Evolutionary conservation across 257 asterid genomes (phyloP).

Genomic region (Cordia subcordata): DNA sequence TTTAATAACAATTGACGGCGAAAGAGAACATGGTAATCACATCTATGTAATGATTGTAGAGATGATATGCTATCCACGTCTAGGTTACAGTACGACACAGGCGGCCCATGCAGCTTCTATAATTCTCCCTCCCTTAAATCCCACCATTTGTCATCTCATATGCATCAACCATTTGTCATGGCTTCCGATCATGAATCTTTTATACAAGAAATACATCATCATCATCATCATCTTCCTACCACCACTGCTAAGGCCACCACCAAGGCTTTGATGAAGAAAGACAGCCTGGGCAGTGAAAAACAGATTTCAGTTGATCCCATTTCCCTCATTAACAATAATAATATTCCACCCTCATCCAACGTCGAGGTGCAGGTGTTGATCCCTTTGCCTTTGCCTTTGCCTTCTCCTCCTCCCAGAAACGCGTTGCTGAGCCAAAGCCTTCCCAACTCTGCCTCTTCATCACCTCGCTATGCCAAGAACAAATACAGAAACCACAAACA

Average conservation of each 20-base stretch:
- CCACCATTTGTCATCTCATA: not conserved
- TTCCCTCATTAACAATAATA: too few relatives aligned
- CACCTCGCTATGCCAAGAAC: slow-evolving; percentile 41
- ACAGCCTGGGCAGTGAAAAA: slow-evolving; percentile 38
- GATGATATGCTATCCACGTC: slow-evolving; percentile 39
- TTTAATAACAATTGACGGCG: not conserved
- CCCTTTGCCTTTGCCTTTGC: slow-evolving; percentile 24
- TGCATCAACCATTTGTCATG: not conserved
- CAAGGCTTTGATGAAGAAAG: slow-evolving; percentile 16
- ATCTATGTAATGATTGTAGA: slow-evolving; percentile 15
- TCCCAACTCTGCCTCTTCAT: slow-evolving; percentile 47
- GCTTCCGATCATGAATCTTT: slow-evolving; percentile 12
- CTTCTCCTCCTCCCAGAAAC: slow-evolving; percentile 22
- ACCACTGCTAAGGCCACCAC: not conserved
- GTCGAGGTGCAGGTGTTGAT: not conserved
- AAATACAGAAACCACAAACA: slow-evolving; percentile 23
- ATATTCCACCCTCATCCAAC: too few relatives aligned
- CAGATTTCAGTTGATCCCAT: slow-evolving; percentile 66
- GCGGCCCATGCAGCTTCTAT: too few relatives aligned
- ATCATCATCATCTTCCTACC: too few relatives aligned
- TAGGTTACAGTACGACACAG: too few relatives aligned
- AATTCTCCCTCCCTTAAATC: slow-evolving; percentile 18
- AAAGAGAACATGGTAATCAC: slow-evolving; percentile 39
- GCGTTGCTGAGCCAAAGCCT: slow-evolving; percentile 57
- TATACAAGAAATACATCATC: too few relatives aligned